Percentiles rank a stretch among this genome's conserved stretches.
These are phyloP conservation scores for Pholiota conissans DNA, from an alignment of 768 basidiomycete species.

Conservation along the genomic window DNA sequence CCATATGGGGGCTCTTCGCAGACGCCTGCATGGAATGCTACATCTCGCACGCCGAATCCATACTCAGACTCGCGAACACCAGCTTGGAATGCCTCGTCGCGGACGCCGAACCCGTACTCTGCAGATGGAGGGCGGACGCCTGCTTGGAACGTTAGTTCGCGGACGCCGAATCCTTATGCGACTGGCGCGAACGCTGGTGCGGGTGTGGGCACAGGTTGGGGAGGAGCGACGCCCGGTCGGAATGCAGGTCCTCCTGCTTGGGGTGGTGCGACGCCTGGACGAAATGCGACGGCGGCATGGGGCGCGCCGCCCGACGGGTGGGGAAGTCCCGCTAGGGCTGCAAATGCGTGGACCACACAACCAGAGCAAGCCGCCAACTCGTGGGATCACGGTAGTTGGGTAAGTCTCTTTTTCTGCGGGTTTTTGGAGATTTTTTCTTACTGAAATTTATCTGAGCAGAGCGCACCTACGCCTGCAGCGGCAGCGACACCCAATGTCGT, in stretches of 20 bases:
- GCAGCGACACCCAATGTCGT: conserved; percentile 40
- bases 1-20: conserved; percentile 60
- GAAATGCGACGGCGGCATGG: conserved; percentile 20
- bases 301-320: conserved; percentile 28
- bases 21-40: conserved; percentile 58
- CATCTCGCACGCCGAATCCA: conserved; percentile 62
- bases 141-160: conserved; percentile 59
- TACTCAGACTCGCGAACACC: conserved; percentile 64
- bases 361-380: not conserved
- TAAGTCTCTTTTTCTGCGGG: not conserved
- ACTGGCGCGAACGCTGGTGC: conserved; percentile 40
- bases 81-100: conserved; percentile 61
- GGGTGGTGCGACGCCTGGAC: conserved; percentile 23
- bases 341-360: conserved; percentile 6
- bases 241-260: conserved; percentile 11
- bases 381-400: conserved; percentile 1
- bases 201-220: conserved; percentile 36
- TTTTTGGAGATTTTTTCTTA: conserved; percentile 2
- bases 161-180: conserved; percentile 76
- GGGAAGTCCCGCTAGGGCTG: conserved; percentile 12
- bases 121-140: conserved; percentile 67
- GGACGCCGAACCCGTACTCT: conserved; percentile 69
- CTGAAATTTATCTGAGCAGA: conserved; percentile 22
- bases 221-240: conserved; percentile 46
- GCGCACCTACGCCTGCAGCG: conserved; percentile 56